Evolutionary conservation across 2,329 filamentous ascomycete genomes (phyloP), one percentile per base, ranked within the genome.

Genomic region (Aspergillus fijiensis): DNA sequence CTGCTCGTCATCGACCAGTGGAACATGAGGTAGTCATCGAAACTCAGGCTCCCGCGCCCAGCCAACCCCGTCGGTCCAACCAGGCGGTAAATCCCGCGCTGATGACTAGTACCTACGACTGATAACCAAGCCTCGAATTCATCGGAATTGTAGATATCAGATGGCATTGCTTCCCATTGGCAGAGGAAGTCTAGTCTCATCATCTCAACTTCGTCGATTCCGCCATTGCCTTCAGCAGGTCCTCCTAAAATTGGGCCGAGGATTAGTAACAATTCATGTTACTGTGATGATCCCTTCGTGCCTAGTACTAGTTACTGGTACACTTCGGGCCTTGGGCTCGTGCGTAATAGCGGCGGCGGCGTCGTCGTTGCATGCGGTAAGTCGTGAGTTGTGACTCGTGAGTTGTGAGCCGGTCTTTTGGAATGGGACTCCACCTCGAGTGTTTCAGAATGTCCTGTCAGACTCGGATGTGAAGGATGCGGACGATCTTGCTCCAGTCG

Each of bases 361-460:
- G 63, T 51, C 52, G 58, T 14, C 10, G n/a, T 52, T 42, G 47
- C 35, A 50, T 50, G 35, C 55, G 29, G 35, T 4, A 35, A 35
- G 33, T 16, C 33, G 27, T 29, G 27, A 29, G 27, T 35, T 16
- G 11, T 57, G 21, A 21, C 21, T 21, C 21, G 21, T 21, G 48
- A 49, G 23, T 49, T 25, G 53, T 60, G 53, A 55, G 61, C 59
- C 61, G 54, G 59, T 16, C 39, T 51, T 31, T 54, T 31, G 47
- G 49, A 57, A n/a, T 16, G 16, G 11, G 42, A 39, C 55, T 63
- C 64, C 63, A 65, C 64, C 53, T 52, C 49, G 60, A 58, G 59
- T 55, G 64, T 66, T 66, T 66, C 64, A 63, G 58, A 59, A 57
- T 59, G 48, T 51, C 52, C 42, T 58, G 58, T 58, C 53, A 49